Evolutionary conservation across 805 yeast species (phyloP).

Genomic region (Spathaspora gorwiae): DNA sequence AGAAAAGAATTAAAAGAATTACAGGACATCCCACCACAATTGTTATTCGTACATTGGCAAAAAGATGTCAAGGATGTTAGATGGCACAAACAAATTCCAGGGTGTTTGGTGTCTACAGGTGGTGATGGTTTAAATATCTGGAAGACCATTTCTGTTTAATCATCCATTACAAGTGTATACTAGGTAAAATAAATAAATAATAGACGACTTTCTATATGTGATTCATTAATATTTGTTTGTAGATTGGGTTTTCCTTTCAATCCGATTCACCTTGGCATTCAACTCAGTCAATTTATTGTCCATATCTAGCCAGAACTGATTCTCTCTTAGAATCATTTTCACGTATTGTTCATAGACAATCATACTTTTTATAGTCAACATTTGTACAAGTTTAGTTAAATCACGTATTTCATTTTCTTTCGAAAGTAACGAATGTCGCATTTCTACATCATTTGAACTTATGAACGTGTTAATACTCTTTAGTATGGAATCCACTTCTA

Average conservation of each 20-base stretch:
- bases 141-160: constrained; percentile 81
- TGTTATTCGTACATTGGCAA: constrained; percentile 97
- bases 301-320: constrained; percentile 22
- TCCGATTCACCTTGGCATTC: constrained; percentile 3
- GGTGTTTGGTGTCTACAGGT: constrained; percentile 90
- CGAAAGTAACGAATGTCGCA: background rate
- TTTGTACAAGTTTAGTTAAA: constrained; percentile 16
- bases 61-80: constrained; percentile 94
- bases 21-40: constrained; percentile 89
- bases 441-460: background rate
- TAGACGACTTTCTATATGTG: no score
- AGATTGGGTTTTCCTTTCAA: constrained; percentile 1
- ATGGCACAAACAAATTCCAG: constrained; percentile 97
- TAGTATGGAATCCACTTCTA: background rate
- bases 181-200: no score
- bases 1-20: constrained; percentile 72
- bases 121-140: constrained; percentile 91
- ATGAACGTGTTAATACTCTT: constrained; percentile 1
- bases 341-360: constrained; percentile 25
- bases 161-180: no score
- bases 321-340: constrained; percentile 17
- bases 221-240: constrained; percentile 4
- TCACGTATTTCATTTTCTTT: constrained; percentile 6
- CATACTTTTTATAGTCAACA: constrained; percentile 24
- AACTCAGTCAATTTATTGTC: constrained; percentile 13